Base-by-base conservation (phyloP, 2,329 filamentous ascomycete species). In the Penicillium vulpinum region DNA sequence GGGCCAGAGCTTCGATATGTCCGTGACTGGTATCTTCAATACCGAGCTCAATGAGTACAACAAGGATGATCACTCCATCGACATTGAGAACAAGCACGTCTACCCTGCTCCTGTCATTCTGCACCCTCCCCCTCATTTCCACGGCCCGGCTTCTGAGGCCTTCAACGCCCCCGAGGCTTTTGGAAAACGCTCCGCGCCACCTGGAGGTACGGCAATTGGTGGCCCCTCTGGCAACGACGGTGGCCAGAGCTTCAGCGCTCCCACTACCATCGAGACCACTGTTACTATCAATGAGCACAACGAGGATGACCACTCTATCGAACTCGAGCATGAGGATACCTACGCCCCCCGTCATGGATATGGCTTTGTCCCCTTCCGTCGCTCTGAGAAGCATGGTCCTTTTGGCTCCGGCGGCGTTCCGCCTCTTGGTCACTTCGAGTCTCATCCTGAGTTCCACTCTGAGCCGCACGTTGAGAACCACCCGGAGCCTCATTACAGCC, bases 141-240 rank as follows among this genome's bases (percentile, higher is more conserved):
- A 18, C 2, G 39, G 50, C 5, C 40, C 50, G n/a, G 24, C 52
- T 8, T 10, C 28, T 6, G 24, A n/a, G 5, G n/a, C 13, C 24
- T 61, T 62, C 54, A 40, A 59, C 7, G 13, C 60, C 5, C 46
- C 41, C 9, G 29, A 21, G 2, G 51, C 33, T 2, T 59, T 51
- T 4, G 51, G 31, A 15, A 64, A 64, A 56, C 62, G 61, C 5
- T 59, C 38, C 28, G 48, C 21, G 1, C 54, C 55, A 2, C 54
- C 56, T 2, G 62, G 61, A 29, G 64, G 52, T 0, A 64, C 61
- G 4, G 57, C 58, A 2, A 56, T 69, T n/a, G 63, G 61, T 21
- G 67, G 68, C 0, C 64, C 64, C 4, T 58, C 60, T 8, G 67
- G 63, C 3, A 28, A 68, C 8, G 69, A 71, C 38, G 63, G 47